A percentile compares a stretch with the other conserved stretches of the same genome.
Evolutionary conservation across 73 alveolate species (phyloP).

Genomic region (Paramecium sexaurelia): DNA sequence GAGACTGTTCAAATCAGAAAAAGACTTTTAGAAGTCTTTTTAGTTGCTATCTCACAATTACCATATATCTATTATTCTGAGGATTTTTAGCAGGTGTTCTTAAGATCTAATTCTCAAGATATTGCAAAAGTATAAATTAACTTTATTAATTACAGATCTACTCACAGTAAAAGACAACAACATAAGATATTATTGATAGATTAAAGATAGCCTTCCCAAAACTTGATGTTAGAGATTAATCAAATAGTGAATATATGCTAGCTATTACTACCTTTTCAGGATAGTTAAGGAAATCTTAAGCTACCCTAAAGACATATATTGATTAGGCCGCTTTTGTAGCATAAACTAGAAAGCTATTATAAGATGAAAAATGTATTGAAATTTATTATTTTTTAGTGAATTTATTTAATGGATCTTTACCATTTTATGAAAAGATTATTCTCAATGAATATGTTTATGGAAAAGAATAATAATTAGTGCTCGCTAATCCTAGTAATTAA

Average conservation of each 20-base stretch:
- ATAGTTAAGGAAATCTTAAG: background rate
- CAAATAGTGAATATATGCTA: conserved; percentile 15
- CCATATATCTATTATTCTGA: conserved; percentile 39
- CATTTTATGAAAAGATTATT: background rate
- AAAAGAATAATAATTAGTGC: background rate
- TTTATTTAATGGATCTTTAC: background rate
- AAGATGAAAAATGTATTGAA: background rate
- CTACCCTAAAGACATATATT: background rate
- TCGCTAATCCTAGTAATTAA: background rate
- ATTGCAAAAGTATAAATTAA: conserved; percentile 9
- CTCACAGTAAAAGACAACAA: background rate
- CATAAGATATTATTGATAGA: conserved; percentile 2
- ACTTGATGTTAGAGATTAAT: conserved; percentile 1
- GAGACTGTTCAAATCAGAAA: conserved; percentile 15
- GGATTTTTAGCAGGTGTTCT: background rate
- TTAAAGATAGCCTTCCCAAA: conserved; percentile 13
- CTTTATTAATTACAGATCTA: background rate
- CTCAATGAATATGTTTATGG: conserved; percentile 49
- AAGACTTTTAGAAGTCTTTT: background rate
- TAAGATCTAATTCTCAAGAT: conserved; percentile 13
- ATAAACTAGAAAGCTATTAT: background rate
- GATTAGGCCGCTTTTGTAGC: background rate
- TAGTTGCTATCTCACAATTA: background rate
- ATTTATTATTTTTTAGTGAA: background rate
- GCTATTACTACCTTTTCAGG: conserved; percentile 41